A percentile compares a stretch with the other conserved stretches of the same genome.
Conservation (phyloP, 257 asterid species). For the Dorcoceras hygrometricum region DNA sequence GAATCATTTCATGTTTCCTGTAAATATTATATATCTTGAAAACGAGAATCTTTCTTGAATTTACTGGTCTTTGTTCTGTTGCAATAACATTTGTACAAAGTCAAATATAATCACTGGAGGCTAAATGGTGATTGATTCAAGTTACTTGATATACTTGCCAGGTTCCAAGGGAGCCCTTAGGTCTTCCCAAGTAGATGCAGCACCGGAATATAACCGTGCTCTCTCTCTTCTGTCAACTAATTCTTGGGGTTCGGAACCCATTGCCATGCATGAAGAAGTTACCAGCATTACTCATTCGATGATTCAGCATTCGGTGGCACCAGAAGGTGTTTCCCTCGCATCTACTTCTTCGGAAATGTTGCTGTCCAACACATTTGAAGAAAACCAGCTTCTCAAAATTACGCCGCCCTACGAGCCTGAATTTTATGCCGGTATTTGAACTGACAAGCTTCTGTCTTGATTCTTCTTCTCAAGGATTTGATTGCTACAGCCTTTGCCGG, state of each 20-base stretch:
- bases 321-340: slow-evolving; percentile 44
- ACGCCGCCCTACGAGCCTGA: slow-evolving; percentile 41
- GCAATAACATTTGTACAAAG: not conserved
- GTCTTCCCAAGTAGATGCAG: slow-evolving; percentile 39
- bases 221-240: slow-evolving; percentile 98
- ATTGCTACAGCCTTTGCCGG: too few species aligned
- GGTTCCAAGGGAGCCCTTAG: slow-evolving; percentile 54
- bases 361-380: slow-evolving; percentile 41
- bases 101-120: not conserved
- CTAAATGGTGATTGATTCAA: not conserved
- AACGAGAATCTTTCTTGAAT: not conserved
- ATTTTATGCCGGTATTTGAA: slow-evolving; percentile 42
- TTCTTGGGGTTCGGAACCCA: slow-evolving; percentile 55
- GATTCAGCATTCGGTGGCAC: slow-evolving; percentile 39
- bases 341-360: slow-evolving; percentile 59
- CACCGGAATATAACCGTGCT: slow-evolving; percentile 67
- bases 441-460: slow-evolving; percentile 20
- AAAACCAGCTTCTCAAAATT: slow-evolving; percentile 43
- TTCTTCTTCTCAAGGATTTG: not conserved
- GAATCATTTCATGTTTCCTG: not conserved
- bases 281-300: slow-evolving; percentile 29
- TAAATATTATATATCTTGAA: not conserved
- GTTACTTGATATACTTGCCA: slow-evolving; percentile 19
- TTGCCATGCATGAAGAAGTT: slow-evolving; percentile 37
- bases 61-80: not conserved